These are phyloP conservation scores for Straminergon stramineum DNA, from an alignment of 225 moss, liverwort and hornwort genomes.

Conservation along the genomic window DNA sequence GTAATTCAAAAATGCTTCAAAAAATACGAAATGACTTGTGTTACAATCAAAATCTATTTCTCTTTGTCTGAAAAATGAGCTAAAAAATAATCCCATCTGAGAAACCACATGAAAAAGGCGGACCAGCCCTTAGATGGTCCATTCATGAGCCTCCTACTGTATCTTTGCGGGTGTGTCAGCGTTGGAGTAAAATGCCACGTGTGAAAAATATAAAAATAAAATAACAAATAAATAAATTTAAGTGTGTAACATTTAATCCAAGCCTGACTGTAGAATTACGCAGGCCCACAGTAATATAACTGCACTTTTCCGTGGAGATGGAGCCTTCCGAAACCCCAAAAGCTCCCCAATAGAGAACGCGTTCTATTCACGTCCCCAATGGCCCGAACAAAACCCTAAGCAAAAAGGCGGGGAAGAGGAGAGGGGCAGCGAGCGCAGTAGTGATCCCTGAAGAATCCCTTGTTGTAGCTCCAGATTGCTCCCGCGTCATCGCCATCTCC, in stretches of 20 bases:
- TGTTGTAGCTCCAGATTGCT: not conserved
- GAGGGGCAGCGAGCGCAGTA: not conserved
- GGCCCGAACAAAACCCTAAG: constrained; percentile 2
- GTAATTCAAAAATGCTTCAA: too few relatives aligned
- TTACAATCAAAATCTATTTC: too few relatives aligned
- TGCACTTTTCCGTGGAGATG: not conserved
- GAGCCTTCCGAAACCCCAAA: not conserved
- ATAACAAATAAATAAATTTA: too few relatives aligned
- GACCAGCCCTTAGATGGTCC: too few relatives aligned
- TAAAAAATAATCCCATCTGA: too few relatives aligned
- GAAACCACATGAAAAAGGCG: too few relatives aligned
- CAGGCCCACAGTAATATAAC: not conserved
- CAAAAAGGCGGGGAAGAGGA: not conserved
- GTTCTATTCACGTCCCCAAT: not conserved
- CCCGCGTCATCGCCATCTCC: not conserved
- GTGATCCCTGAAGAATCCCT: not conserved
- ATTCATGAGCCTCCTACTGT: too few relatives aligned
- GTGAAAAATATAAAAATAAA: too few relatives aligned
- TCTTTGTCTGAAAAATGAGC: too few relatives aligned
- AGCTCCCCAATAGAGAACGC: not conserved
- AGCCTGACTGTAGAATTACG: not conserved
- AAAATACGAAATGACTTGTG: too few relatives aligned
- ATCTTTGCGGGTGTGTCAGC: too few relatives aligned
- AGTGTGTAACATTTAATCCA: not conserved
- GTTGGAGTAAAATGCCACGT: too few relatives aligned